Evolutionary conservation across 2,329 filamentous ascomycete species (phyloP).

Genomic region (Colletotrichum kahawae): DNA sequence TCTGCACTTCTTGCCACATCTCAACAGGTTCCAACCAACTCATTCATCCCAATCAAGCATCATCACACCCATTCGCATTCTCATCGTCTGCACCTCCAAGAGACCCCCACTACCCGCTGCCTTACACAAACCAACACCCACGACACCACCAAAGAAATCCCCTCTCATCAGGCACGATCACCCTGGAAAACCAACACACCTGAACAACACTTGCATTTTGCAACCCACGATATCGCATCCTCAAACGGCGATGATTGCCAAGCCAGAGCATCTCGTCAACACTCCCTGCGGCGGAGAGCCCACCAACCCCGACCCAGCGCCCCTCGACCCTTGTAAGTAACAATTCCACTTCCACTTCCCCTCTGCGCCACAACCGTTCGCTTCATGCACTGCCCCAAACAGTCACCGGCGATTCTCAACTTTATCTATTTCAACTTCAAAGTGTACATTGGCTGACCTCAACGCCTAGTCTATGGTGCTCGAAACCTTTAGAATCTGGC

Average conservation of each 20-base stretch:
- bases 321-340: slow-evolving; percentile 6
- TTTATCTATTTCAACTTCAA: not conserved
- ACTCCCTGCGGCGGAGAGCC: not conserved
- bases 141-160: not conserved
- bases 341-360: not conserved
- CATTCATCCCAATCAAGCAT: not conserved
- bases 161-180: not conserved
- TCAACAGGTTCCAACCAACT: not conserved
- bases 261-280: not conserved
- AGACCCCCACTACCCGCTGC: not conserved
- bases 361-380: not conserved
- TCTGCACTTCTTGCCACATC: not conserved
- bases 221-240: not conserved
- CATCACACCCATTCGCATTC: not conserved
- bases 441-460: not conserved
- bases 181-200: not conserved
- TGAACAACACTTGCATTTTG: not conserved
- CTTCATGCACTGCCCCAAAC: not conserved
- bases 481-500: not conserved
- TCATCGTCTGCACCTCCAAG: not conserved
- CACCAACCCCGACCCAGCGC: not conserved
- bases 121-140: not conserved
- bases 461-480: not conserved
- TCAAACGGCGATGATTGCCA: not conserved
- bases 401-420: not conserved